Conservation (phyloP, 75 land plant species). For the Isoetes taiwanensis region DNA sequence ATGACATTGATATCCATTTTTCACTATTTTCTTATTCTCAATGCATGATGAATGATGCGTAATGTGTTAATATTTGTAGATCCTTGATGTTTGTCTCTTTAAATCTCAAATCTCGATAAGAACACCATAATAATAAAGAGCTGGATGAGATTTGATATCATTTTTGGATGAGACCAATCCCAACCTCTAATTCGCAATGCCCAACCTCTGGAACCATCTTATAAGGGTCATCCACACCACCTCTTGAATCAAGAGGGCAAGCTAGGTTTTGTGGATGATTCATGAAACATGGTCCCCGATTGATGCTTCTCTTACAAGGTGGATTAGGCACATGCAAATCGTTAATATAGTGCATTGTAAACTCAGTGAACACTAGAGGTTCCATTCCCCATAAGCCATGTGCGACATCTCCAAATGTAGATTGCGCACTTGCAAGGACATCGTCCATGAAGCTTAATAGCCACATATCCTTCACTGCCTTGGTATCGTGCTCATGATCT, state of each 20-base stretch:
- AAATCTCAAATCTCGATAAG: too few relatives aligned
- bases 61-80: too few relatives aligned
- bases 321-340: background rate
- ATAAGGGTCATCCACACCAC: background rate
- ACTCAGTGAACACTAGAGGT: background rate
- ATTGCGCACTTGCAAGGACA: slow-evolving; percentile 12
- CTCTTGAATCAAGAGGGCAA: slow-evolving; percentile 1
- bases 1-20: too few relatives aligned
- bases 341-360: background rate
- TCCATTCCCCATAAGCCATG: slow-evolving; percentile 11
- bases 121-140: too few relatives aligned
- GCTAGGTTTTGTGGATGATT: slow-evolving; percentile 4
- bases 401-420: slow-evolving; percentile 24
- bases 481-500: slow-evolving; percentile 4
- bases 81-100: too few relatives aligned
- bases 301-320: background rate
- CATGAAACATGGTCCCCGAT: slow-evolving; percentile 10
- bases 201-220: background rate
- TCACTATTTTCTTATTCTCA: too few relatives aligned
- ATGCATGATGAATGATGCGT: too few relatives aligned
- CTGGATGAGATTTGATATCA: too few relatives aligned
- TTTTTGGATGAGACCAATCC: slow-evolving; percentile 7
- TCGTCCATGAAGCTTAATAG: slow-evolving; percentile 17
- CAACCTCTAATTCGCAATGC: slow-evolving; percentile 1
- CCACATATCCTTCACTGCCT: slow-evolving; percentile 18